Percentiles rank a stretch among this genome's conserved stretches.
These are phyloP conservation scores for Cyclospora cayetanensis DNA, from an alignment of 169 alveolate species.

Conservation along the genomic window DNA sequence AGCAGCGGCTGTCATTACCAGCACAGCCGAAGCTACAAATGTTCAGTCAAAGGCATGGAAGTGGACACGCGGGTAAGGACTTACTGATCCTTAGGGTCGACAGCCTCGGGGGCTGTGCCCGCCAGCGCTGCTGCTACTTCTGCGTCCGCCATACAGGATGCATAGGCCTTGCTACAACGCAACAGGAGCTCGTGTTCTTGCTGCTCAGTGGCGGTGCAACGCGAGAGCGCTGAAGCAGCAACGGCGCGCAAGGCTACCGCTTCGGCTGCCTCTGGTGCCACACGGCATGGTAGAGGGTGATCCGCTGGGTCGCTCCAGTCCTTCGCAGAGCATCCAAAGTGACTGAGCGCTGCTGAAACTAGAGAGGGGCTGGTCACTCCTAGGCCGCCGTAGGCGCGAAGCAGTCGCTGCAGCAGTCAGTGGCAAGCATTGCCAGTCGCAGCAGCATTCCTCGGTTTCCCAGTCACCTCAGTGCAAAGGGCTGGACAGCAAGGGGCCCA, in stretches of 20 bases:
- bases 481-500: no score
- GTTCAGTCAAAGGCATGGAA: no score
- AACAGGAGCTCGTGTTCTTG: background rate
- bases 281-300: background rate
- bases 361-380: slow-evolving; percentile 53
- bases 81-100: background rate
- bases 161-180: slow-evolving; percentile 38
- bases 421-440: no score
- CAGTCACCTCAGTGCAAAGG: no score
- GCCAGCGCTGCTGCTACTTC: slow-evolving; percentile 49
- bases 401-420: slow-evolving; percentile 59
- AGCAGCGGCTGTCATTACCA: background rate
- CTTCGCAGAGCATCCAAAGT: background rate
- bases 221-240: background rate
- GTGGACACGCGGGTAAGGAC: no score
- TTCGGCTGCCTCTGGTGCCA: slow-evolving; percentile 9
- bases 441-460: no score
- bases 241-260: slow-evolving; percentile 41
- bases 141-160: slow-evolving; percentile 15
- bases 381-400: slow-evolving; percentile 41
- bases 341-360: slow-evolving; percentile 35
- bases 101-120: slow-evolving; percentile 8
- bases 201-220: background rate
- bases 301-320: background rate
- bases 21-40: background rate